Evolutionary conservation across 768 basidiomycete genomes (phyloP), one percentile per base, ranked within the genome.

Genomic region (Termitomyces sp.): DNA sequence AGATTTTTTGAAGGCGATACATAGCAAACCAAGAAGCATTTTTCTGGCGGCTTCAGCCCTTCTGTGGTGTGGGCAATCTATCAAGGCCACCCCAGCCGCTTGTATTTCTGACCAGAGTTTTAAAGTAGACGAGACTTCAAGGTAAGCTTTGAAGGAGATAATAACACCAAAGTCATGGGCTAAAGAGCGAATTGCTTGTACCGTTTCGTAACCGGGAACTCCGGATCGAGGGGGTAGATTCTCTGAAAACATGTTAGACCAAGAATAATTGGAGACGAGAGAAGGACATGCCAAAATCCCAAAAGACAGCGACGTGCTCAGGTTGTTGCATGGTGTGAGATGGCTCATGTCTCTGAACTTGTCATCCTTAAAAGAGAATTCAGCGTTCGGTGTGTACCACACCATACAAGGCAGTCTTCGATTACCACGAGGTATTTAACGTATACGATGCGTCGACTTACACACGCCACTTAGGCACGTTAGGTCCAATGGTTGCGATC

Each of bases 121-220:
- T 29, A 64, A 67, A 55, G 71, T 71, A 31, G 71, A 68, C 10
- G 77, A 65, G 18, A 77, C 60, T 57, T 82, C 77, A 36, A 80
- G 64, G 64, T 84, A 84, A 7, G 80, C 81, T 59, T 77, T 81
- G 69, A 84, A 83, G 0, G 72, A 63, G 6, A 70, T 76, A 3
- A 82, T 69, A 52, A 66, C 70, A 38, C 82, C 82, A 60, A 75
- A 80, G 4, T 68, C 52, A 46, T 76, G 74, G 2, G 79, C 76
- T n/a, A 81, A 58, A 18, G 67, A 65, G 23, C 74, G 69, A 6
- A 84, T 74, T 42, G 71, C 74, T 55, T 76, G 69, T 3, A 74
- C 74, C 18, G 80, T 66, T 16, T 69, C 66, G 57, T 73, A 76
- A 11, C 77, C 75, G 4, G 79, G 69, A 11, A 66, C 62, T 35